These are phyloP conservation scores for Phialemonium atrogriseum DNA, from an alignment of 2,329 filamentous ascomycete species.

Conservation along the genomic window DNA sequence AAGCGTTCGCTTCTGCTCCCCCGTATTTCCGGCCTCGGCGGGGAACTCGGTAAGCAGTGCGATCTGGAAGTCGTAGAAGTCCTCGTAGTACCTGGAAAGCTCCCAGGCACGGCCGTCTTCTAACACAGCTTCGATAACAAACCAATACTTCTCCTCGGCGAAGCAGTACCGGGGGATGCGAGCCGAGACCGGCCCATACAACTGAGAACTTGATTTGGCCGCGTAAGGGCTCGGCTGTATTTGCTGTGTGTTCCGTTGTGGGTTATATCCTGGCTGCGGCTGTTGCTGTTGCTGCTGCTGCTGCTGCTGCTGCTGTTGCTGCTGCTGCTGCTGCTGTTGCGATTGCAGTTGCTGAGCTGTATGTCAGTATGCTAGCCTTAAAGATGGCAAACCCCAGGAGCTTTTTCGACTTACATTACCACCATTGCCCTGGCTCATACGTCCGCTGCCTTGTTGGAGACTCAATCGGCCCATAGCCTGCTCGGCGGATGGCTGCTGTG, in stretches of 20 bases:
- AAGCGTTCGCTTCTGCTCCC: constrained; percentile 68
- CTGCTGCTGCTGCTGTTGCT: constrained; percentile 2
- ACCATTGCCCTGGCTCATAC: constrained; percentile 39
- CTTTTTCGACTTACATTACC: too few species aligned
- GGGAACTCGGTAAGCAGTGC: constrained; percentile 88
- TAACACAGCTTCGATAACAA: constrained; percentile 84
- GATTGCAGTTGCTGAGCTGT: constrained; percentile 13
- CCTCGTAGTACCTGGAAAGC: constrained; percentile 88
- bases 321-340: constrained; percentile 6
- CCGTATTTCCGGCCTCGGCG: constrained; percentile 81
- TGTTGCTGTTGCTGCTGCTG: constrained; percentile 20
- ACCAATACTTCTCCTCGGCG: constrained; percentile 98
- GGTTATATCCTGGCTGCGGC: constrained; percentile 20
- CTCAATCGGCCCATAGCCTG: constrained; percentile 74
- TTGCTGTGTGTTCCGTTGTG: constrained; percentile 27
- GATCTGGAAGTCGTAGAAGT: constrained; percentile 99
- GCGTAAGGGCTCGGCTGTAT: constrained; percentile 28
- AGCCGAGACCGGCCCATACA: constrained; percentile 71
- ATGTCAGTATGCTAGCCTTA: too few species aligned
- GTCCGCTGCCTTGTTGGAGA: constrained; percentile 47
- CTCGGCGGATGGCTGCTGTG: constrained; percentile 45
- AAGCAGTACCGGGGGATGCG: constrained; percentile 91
- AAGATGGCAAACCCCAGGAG: too few species aligned
- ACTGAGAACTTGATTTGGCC: constrained; percentile 38
- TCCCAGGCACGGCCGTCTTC: constrained; percentile 92